Base-by-base conservation (phyloP, 331 rosid species). In the Quercus tomentella region DNA sequence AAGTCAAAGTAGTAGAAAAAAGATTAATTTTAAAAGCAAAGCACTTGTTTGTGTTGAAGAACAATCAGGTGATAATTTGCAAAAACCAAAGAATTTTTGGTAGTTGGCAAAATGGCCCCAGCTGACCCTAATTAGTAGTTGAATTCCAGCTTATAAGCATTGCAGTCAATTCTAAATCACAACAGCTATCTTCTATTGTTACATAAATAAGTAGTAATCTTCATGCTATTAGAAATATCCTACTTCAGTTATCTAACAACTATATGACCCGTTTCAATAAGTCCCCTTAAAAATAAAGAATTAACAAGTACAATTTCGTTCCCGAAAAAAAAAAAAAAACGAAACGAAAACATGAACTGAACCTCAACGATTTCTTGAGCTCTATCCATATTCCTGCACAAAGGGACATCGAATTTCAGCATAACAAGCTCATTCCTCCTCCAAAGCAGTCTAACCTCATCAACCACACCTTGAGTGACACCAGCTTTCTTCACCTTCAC, bases 401-500 rank as follows among this genome's bases (percentile, higher is more conserved):
- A 85, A 77, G 98, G 98, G 76, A 90, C 74, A 69, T 87, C 92
- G 69, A 92, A 92, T 81, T 87, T 90, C 68, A 92, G 72, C 98
- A 92, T 89, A 66, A 85, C 97, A 81, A 94, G 97, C 78, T 94
- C 98, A 86, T 75, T 88, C 21, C 71, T 82, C 76, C 73, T 87
- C 98, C 97, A 94, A 69, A 61, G 72, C 75, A 80, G 14, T 72
- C 80, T 87, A 58, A 94, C 84, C 70, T 88, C 79, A 74, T 89
- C 85, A 71, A 94, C 93, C 73, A 92, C 93, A 76, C 41, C 89
- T 76, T 80, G 87, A 68, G 94, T 90, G 71, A 92, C 93, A 67
- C 98, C 98, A 77, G 91, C 90, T 86, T 94, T 94, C 90, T 82
- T 92, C 58, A 94, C 96, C 90, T 94, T 94, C 68, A 92, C 78